Percentiles rank a stretch among this genome's conserved stretches.
phyloP scores from a whole-genome alignment of 768 basidiomycete genomes.

The Suillus subaureus region DNA sequence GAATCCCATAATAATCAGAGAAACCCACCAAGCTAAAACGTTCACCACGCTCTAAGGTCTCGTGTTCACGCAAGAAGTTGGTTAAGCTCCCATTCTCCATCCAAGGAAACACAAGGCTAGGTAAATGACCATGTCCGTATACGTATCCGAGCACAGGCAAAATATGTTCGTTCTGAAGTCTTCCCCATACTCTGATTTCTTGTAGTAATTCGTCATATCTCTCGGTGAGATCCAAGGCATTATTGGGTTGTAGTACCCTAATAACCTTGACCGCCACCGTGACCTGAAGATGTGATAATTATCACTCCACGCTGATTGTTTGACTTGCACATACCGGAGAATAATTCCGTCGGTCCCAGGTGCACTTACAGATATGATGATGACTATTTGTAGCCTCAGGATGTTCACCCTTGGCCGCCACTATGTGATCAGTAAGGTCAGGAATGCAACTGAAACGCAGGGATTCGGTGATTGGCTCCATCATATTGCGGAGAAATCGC shows the following conservation, averaged over 20 bases:
- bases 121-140: conserved; percentile 29
- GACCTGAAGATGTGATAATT: not conserved
- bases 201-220: conserved; percentile 11
- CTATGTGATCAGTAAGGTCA: not conserved
- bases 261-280: conserved; percentile 4
- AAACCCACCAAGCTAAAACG: not conserved
- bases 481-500: not conserved
- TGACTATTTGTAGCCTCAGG: conserved; percentile 13
- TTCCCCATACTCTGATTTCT: conserved; percentile 28
- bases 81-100: conserved; percentile 28
- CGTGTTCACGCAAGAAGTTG: conserved; percentile 10
- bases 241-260: not conserved
- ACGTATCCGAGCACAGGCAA: conserved; percentile 33
- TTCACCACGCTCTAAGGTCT: not conserved
- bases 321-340: not conserved
- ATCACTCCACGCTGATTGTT: not conserved
- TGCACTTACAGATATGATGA: conserved; percentile 27
- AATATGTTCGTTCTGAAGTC: conserved; percentile 26
- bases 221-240: not conserved
- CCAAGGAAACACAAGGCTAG: conserved; percentile 38
- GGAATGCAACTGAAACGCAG: not conserved
- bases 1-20: not conserved
- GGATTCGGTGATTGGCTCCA: not conserved
- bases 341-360: not conserved
- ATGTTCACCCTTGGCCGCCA: not conserved